Percentiles rank a stretch among this genome's conserved stretches.
These are phyloP conservation scores for Hyphochytrium catenoides DNA, from an alignment of 352 stramenopile genomes.

Conservation along the genomic window DNA sequence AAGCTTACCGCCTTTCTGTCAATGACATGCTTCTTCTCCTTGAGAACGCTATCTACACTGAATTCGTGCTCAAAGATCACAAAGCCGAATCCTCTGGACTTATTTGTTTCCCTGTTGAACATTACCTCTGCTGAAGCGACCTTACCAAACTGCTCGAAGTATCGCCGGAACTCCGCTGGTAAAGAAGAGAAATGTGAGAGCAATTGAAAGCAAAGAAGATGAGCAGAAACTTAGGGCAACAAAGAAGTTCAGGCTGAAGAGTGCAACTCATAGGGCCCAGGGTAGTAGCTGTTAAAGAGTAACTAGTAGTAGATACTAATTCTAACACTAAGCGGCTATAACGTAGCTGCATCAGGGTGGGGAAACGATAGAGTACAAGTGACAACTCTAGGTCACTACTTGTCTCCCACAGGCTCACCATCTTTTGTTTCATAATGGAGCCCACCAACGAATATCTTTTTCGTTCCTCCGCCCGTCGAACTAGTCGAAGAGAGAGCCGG, in stretches of 20 bases:
- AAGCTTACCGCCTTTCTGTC: slow-evolving; percentile 54
- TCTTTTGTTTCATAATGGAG: slow-evolving; percentile 80
- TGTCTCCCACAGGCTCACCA: no score
- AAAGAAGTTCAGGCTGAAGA: no score
- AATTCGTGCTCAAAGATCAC: slow-evolving; percentile 71
- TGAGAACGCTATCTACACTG: slow-evolving; percentile 56
- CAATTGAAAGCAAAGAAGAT: neutral
- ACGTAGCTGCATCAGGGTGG: no score
- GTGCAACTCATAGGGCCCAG: no score
- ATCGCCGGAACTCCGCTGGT: slow-evolving; percentile 63
- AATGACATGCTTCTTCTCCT: slow-evolving; percentile 65
- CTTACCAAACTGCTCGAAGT: slow-evolving; percentile 75
- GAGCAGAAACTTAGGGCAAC: neutral
- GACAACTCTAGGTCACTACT: no score
- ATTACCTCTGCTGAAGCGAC: slow-evolving; percentile 78
- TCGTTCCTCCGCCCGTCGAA: slow-evolving; percentile 38
- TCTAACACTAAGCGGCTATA: no score
- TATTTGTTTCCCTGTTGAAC: slow-evolving; percentile 85
- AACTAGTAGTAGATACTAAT: no score
- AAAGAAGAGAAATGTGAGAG: neutral
- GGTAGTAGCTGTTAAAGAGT: no score
- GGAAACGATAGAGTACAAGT: no score
- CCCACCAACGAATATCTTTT: slow-evolving; percentile 75
- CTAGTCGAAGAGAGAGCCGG: neutral
- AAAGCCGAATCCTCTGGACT: slow-evolving; percentile 75